phyloP scores from a whole-genome alignment of 345 rosid genomes.

The Trapa bicornis region DNA sequence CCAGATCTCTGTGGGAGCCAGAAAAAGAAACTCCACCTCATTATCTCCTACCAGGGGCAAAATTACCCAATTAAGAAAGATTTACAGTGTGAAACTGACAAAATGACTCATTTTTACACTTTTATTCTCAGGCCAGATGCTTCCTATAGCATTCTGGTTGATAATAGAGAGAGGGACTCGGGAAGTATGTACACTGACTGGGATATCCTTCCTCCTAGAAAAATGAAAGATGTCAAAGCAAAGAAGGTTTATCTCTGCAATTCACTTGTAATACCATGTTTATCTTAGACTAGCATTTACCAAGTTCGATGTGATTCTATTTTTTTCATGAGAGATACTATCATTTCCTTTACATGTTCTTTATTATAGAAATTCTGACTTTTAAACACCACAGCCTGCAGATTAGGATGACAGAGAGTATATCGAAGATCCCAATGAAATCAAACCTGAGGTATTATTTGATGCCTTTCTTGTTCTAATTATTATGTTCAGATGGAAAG shows the following conservation, averaged over 20 bases:
- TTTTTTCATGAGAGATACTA: not conserved
- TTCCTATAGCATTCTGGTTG: constrained; percentile 66
- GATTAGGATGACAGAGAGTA: constrained; percentile 94
- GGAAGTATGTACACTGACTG: constrained; percentile 92
- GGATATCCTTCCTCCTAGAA: constrained; percentile 91
- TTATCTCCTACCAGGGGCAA: constrained; percentile 88
- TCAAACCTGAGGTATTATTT: constrained; percentile 60
- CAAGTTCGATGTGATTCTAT: not conserved
- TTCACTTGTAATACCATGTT: not conserved
- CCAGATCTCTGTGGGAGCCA: constrained; percentile 92
- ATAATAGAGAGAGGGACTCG: constrained; percentile 74
- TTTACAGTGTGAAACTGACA: constrained; percentile 88
- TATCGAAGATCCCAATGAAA: constrained; percentile 68
- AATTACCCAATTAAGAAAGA: constrained; percentile 84
- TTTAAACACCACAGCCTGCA: constrained; percentile 39
- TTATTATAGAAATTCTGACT: not conserved
- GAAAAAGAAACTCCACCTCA: constrained; percentile 80
- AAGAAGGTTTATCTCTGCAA: constrained; percentile 39
- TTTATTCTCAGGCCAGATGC: constrained; percentile 92
- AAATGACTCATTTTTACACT: constrained; percentile 83
- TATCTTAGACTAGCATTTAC: not conserved
- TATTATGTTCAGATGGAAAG: not conserved
- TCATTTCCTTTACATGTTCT: not conserved
- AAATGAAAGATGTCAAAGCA: constrained; percentile 60
- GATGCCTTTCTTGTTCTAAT: constrained; percentile 1